phyloP scores from a whole-genome alignment of 2,329 filamentous ascomycete species.

The Colletotrichum australisinense region DNA sequence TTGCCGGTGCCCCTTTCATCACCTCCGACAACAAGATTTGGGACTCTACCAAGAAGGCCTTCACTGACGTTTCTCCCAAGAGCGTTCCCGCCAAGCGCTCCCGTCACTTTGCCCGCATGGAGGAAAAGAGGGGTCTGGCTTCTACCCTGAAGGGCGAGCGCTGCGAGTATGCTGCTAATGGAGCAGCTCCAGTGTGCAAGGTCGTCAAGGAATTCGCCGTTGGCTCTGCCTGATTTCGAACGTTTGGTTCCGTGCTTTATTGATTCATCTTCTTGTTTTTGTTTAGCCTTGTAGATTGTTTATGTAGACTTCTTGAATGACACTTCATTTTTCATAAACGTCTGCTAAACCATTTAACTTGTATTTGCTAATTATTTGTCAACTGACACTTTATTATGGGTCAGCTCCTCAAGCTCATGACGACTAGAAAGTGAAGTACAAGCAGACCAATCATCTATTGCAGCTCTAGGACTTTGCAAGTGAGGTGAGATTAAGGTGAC shows the following conservation, averaged over 20 bases:
- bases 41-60: slow-evolving; percentile 11
- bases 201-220: slow-evolving; percentile 10
- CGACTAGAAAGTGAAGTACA: not conserved
- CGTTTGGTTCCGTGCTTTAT: not conserved
- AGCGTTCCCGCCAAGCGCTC: slow-evolving; percentile 1
- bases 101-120: slow-evolving; percentile 2
- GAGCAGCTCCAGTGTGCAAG: not conserved
- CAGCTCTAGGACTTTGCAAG: not conserved
- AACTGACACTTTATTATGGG: too few relatives aligned
- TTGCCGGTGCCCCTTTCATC: slow-evolving; percentile 15
- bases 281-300: not conserved
- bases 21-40: slow-evolving; percentile 21
- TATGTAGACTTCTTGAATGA: not conserved
- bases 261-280: not conserved
- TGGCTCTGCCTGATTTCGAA: not conserved
- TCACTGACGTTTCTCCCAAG: slow-evolving; percentile 17
- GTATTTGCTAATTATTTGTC: not conserved
- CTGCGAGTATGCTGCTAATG: slow-evolving; percentile 2
- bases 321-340: not conserved
- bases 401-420: not conserved
- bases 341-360: not conserved
- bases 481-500: not conserved
- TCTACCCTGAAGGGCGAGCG: slow-evolving; percentile 17
- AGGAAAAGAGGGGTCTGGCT: slow-evolving; percentile 7
- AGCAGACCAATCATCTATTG: not conserved